phyloP scores from a whole-genome alignment of 345 rosid species.

The Sonneratia caseolaris region DNA sequence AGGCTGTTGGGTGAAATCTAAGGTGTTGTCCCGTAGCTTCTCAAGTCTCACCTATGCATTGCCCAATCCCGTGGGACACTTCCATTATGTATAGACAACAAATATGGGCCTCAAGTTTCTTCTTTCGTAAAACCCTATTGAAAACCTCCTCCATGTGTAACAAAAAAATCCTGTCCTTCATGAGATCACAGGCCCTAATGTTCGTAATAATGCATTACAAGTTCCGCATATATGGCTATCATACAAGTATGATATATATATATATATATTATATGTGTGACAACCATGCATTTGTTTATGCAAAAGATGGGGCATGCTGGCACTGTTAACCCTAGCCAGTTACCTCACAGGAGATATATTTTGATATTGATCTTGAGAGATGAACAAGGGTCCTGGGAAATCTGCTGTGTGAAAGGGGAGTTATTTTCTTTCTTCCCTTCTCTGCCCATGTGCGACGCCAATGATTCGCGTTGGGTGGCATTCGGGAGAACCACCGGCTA shows the following conservation, averaged over 20 bases:
- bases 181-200: too few species aligned
- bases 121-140: background rate
- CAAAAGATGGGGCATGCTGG: background rate
- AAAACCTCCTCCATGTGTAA: background rate
- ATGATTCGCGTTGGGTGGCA: too few species aligned
- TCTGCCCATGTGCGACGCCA: too few species aligned
- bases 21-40: background rate
- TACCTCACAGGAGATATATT: background rate
- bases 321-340: background rate
- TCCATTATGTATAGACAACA: too few species aligned
- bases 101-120: constrained; percentile 8
- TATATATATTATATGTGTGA: too few species aligned
- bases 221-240: too few species aligned
- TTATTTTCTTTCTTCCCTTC: too few species aligned
- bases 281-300: background rate
- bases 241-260: too few species aligned
- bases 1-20: background rate
- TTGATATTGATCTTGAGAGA: background rate
- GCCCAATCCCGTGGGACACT: background rate
- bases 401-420: background rate
- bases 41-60: too few species aligned
- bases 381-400: background rate
- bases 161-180: background rate
- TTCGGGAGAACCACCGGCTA: too few species aligned
- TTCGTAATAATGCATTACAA: too few species aligned